Base-by-base conservation (phyloP, 257 asterid species). In the Scutellaria minor region DNA sequence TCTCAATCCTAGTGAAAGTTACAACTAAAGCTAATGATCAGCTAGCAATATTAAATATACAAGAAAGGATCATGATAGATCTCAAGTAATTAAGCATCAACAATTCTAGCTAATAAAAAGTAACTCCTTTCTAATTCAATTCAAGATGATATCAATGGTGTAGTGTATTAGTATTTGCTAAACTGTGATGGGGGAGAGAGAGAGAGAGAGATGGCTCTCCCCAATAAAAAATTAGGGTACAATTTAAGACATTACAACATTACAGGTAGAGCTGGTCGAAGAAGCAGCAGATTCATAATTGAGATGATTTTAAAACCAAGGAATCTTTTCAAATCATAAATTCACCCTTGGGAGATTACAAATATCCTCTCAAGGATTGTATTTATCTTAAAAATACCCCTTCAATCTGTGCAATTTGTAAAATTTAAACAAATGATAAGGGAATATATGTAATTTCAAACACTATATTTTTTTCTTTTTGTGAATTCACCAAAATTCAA, bases 21-120 rank as follows among this genome's bases (percentile, higher is more conserved):
- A 37, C 20, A 50, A 70, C 22, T 44, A 54, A 58, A 54, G 56
- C 42, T 6, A 60, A 35, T 46, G 18, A 45, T 22, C 45, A 37
- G 73, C 73, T 13, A 41, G 37, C 68, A 59, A 74, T 15, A 74
- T 55, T 56, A 44, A 65, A 39, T 18, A 24, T 51, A 66, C 48
- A 47, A 44, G 72, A 56, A 35, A 44, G 41, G 45, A 44, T 73
- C 31, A 53, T n/a, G 35, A 64, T 42, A 10, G 45, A 35, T 39
- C 24, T 54, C 42, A 44, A 15, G 24, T 18, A 54, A 27, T 59
- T 47, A 22, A 45, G 51, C 10, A 46, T 56, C 15, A 46, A 65
- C 9, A 45, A 15, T 54, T 44, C 42, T 24, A 24, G 47, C 35
- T 53, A 18, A 18, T 39, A 20, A 42, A 18, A 37, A 53, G 40